Percentiles rank a stretch among this genome's conserved stretches.
These are phyloP conservation scores for Sporobolomyces phaffii DNA, from an alignment of 768 basidiomycete species.

Conservation along the genomic window DNA sequence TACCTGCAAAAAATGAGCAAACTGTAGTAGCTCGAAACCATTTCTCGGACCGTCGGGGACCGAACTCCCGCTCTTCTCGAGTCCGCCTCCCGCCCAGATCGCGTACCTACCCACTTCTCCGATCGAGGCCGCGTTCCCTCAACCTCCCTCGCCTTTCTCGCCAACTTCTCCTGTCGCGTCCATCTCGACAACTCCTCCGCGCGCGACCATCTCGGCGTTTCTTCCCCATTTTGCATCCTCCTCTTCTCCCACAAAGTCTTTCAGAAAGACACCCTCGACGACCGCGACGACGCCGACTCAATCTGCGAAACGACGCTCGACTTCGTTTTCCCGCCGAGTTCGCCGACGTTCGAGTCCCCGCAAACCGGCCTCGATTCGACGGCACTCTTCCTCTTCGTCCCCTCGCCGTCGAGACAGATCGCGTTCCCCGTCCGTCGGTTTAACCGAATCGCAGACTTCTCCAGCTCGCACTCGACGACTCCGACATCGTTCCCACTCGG, in stretches of 20 bases:
- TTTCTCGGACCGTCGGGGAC: not conserved
- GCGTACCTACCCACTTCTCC: not conserved
- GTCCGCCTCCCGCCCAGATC: not conserved
- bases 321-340: not conserved
- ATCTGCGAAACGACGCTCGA: slow-evolving; percentile 5
- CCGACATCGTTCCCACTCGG: slow-evolving; percentile 37
- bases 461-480: slow-evolving; percentile 48
- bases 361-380: slow-evolving; percentile 72
- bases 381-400: slow-evolving; percentile 52
- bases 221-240: slow-evolving; percentile 1
- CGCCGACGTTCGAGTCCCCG: slow-evolving; percentile 58
- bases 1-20: not conserved
- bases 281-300: too few relatives aligned
- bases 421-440: not conserved
- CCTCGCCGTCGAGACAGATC: not conserved
- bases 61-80: not conserved
- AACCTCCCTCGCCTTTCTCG: not conserved
- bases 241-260: not conserved
- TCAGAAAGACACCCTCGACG: not conserved
- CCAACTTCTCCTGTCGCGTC: not conserved
- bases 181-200: not conserved
- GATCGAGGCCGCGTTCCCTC: not conserved
- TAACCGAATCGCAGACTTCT: slow-evolving; percentile 45
- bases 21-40: not conserved
- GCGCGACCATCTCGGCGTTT: not conserved